Base-by-base conservation (phyloP, 2,329 filamentous ascomycete genomes). In the Xylaria multiplex region DNA sequence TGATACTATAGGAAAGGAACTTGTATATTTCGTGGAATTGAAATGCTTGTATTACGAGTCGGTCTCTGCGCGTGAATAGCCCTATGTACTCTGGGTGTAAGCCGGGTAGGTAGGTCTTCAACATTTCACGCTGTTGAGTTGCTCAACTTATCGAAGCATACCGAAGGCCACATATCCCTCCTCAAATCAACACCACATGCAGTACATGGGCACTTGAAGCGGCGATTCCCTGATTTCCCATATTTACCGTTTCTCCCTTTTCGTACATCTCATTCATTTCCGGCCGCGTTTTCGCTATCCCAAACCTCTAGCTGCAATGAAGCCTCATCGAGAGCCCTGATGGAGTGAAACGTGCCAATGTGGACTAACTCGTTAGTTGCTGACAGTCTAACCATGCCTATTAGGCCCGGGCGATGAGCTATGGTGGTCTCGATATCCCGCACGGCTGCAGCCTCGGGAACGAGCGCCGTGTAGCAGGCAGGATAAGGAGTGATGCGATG, bases 231-330 rank as follows among this genome's bases (percentile, higher is more conserved):
- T 24, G 3, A 45, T 30, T 49, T 48, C 37, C 27, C 37, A 32
- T 4, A n/a, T 22, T 49, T n/a, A 24, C 46, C 37, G 3, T 24
- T 30, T 16, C 16, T 46, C 5, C 42, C 27, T 24, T 48, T 43
- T 59, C 45, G 2, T n/a, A 11, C n/a, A 37, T 1, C 60, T 58
- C 22, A 37, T 22, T 3, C 6, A 27, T 16, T 9, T 0, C 24
- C 46, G 2, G 37, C 32, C 8, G 37, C 14, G 2, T 40, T 42
- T 30, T 55, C 55, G 9, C 56, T 61, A 13, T 73, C 72, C 69
- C 70, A 71, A n/a, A 76, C 46, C 59, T 76, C 74, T 3, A 76
- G 55, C 55, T 76, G 73, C 9, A 74, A 57, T 3, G 70, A 66
- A 24, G 55, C 50, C 30, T 62, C 37, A 27, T 65, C 52, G 7